These are phyloP conservation scores for Calonectria henricotiae DNA, from an alignment of 2,329 filamentous ascomycete genomes.

Conservation along the genomic window DNA sequence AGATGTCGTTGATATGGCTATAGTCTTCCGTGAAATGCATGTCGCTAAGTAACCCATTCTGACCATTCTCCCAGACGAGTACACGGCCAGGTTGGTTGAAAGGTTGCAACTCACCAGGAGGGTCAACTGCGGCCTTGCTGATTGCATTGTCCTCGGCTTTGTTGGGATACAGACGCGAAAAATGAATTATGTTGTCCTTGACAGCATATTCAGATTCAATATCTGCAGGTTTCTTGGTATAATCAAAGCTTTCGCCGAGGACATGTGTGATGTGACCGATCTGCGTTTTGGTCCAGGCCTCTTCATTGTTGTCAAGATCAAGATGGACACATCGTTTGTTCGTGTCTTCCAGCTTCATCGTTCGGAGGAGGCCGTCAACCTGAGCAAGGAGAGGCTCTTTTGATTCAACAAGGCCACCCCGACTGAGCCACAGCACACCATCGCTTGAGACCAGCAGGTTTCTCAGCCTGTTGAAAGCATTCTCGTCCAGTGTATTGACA, in stretches of 20 bases:
- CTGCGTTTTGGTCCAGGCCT: neutral
- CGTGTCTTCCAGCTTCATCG: slow-evolving; percentile 4
- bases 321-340: slow-evolving; percentile 5
- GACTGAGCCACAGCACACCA: slow-evolving; percentile 1
- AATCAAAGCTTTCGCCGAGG: neutral
- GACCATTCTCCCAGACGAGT: neutral
- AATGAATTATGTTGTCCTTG: slow-evolving; percentile 5
- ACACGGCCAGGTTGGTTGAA: slow-evolving; percentile 8
- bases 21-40: slow-evolving; percentile 9
- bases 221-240: neutral
- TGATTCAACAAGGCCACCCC: neutral
- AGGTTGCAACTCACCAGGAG: neutral
- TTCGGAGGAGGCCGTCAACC: neutral
- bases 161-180: neutral
- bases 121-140: neutral
- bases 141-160: neutral
- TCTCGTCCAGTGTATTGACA: neutral
- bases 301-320: neutral
- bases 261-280: neutral
- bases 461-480: neutral
- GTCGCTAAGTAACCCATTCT: neutral
- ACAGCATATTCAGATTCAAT: slow-evolving; percentile 1
- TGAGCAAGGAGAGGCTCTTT: neutral
- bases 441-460: neutral
- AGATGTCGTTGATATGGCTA: neutral